phyloP scores from a whole-genome alignment of 2,329 filamentous ascomycete genomes.

The Ilyonectria sp. region DNA sequence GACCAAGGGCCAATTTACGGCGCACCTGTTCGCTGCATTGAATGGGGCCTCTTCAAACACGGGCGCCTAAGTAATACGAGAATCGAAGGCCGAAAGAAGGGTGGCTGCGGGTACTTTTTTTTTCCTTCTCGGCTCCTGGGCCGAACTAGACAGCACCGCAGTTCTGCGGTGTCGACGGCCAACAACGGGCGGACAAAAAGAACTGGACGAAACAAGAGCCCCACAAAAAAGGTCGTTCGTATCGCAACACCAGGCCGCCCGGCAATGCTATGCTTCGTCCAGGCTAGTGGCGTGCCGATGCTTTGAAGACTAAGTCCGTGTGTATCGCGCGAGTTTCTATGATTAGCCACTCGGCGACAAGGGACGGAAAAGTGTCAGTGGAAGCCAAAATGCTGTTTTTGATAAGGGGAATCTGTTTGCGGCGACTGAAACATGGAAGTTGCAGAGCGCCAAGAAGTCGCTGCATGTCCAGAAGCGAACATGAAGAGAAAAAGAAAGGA shows the following conservation, averaged over 20 bases:
- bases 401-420: neutral
- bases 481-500: neutral
- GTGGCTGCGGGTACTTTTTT: neutral
- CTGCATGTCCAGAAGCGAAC: neutral
- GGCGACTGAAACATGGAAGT: neutral
- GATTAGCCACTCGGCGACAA: neutral
- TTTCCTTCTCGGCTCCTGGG: neutral
- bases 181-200: conserved; percentile 1
- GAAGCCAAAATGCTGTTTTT: neutral
- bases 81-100: neutral
- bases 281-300: neutral
- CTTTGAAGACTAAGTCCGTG: neutral
- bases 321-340: neutral
- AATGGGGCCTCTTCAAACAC: neutral
- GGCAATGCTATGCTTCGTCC: neutral
- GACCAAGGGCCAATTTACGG: neutral
- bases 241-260: neutral
- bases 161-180: neutral
- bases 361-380: neutral
- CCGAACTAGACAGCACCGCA: neutral
- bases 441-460: neutral
- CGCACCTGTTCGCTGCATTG: neutral
- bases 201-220: neutral
- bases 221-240: neutral
- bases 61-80: conserved; percentile 1